Conservation (phyloP, 2,329 filamentous ascomycete genomes). For the Colletotrichum aenigma region DNA sequence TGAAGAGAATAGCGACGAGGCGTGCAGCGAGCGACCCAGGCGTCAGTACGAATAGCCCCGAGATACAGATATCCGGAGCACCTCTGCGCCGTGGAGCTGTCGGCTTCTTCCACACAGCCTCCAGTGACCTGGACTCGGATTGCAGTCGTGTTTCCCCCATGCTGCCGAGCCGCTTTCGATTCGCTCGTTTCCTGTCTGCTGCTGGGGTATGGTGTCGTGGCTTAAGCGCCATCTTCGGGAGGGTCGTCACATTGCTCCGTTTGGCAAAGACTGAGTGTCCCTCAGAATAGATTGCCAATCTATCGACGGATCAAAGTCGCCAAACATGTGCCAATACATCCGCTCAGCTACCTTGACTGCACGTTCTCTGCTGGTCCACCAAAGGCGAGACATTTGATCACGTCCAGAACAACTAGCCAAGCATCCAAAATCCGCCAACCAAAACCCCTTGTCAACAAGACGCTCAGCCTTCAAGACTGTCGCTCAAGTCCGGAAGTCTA, state of each 20-base stretch:
- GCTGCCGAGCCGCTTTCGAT: background rate
- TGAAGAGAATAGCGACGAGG: background rate
- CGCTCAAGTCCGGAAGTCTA: background rate
- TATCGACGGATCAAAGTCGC: background rate
- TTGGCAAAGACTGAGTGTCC: background rate
- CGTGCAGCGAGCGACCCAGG: background rate
- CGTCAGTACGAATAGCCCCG: background rate
- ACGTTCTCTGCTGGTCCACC: background rate
- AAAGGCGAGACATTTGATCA: background rate
- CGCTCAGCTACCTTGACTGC: background rate
- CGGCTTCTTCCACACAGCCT: background rate
- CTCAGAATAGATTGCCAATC: conserved; percentile 3
- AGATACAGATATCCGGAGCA: background rate
- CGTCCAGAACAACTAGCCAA: background rate
- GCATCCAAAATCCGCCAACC: background rate
- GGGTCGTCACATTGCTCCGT: conserved; percentile 4
- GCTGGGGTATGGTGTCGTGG: background rate
- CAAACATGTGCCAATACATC: background rate
- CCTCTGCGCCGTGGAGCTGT: background rate
- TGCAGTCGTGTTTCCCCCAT: background rate
- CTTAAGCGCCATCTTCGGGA: conserved; percentile 1
- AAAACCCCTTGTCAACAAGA: background rate
- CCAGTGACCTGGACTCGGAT: conserved; percentile 3
- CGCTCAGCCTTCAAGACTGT: background rate
- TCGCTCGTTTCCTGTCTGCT: background rate